Evolutionary conservation across 768 basidiomycete genomes (phyloP).

Genomic region (Lenzites betulinus): DNA sequence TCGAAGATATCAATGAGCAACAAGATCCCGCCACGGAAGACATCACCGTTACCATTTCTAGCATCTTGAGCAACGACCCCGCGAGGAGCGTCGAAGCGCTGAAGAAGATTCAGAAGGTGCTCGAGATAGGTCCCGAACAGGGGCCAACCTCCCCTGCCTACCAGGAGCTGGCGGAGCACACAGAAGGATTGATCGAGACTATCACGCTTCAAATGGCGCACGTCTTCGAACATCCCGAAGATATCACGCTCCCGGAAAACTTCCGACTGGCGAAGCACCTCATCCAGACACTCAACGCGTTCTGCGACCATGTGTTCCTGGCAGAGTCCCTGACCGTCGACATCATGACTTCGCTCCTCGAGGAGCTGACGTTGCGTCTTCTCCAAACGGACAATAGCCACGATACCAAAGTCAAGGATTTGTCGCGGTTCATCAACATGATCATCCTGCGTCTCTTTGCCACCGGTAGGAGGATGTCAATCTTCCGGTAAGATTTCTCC

Average conservation of each 20-base stretch:
- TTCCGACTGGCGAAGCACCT: slow-evolving; percentile 96
- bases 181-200: slow-evolving; percentile 85
- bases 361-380: slow-evolving; percentile 88
- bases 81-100: slow-evolving; percentile 87
- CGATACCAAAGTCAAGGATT: slow-evolving; percentile 83
- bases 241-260: slow-evolving; percentile 72
- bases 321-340: slow-evolving; percentile 87
- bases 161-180: slow-evolving; percentile 75
- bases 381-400: slow-evolving; percentile 91
- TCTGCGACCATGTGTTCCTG: slow-evolving; percentile 88
- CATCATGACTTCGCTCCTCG: slow-evolving; percentile 82
- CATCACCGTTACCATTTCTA: slow-evolving; percentile 82
- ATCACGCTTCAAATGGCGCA: slow-evolving; percentile 91
- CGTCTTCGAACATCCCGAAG: slow-evolving; percentile 82
- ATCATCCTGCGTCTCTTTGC: slow-evolving; percentile 93
- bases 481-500: slow-evolving; percentile 70
- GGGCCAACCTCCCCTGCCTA: slow-evolving; percentile 71
- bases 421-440: slow-evolving; percentile 98
- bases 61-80: slow-evolving; percentile 86
- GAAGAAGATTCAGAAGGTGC: slow-evolving; percentile 88
- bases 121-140: slow-evolving; percentile 73
- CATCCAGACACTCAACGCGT: slow-evolving; percentile 93
- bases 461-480: slow-evolving; percentile 84
- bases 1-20: slow-evolving; percentile 31
- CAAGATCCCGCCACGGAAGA: slow-evolving; percentile 46